Evolutionary conservation across 805 yeast genomes (phyloP).

Genomic region (Kuraishia cidri): DNA sequence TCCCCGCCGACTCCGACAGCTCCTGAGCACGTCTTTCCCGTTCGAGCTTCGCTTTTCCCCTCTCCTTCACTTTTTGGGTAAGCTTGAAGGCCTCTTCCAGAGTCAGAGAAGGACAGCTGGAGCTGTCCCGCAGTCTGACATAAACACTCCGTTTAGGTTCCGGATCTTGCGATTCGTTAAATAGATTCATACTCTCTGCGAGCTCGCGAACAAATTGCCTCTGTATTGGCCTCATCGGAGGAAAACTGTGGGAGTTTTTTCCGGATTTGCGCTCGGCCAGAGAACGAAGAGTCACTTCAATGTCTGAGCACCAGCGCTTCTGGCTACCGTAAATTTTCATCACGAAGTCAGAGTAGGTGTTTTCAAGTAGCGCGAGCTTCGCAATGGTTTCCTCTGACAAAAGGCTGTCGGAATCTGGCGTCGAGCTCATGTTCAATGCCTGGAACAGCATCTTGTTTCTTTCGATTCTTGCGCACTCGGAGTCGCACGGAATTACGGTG

Average conservation of each 20-base stretch:
- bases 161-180: constrained; percentile 68
- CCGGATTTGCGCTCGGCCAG: constrained; percentile 33
- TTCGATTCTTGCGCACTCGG: constrained; percentile 51
- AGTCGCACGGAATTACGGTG: constrained; percentile 53
- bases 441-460: constrained; percentile 54
- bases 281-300: constrained; percentile 43
- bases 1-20: constrained; percentile 12
- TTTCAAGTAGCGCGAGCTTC: constrained; percentile 14
- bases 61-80: constrained; percentile 17
- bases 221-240: constrained; percentile 65
- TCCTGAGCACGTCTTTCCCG: constrained; percentile 17
- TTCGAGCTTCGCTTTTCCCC: constrained; percentile 16
- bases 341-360: constrained; percentile 36
- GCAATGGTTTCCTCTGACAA: constrained; percentile 11
- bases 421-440: constrained; percentile 37
- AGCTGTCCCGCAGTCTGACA: constrained; percentile 26
- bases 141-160: constrained; percentile 75
- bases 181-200: constrained; percentile 48
- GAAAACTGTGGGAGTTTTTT: constrained; percentile 45
- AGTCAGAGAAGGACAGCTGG: constrained; percentile 31
- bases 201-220: constrained; percentile 64
- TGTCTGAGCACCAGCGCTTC: constrained; percentile 55
- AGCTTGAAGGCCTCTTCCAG: constrained; percentile 33
- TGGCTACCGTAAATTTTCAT: constrained; percentile 44
- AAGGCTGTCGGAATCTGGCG: constrained; percentile 5